Percentiles rank a stretch among this genome's conserved stretches.
Conservation (phyloP, 345 rosid species). For the Corchorus olitorius region DNA sequence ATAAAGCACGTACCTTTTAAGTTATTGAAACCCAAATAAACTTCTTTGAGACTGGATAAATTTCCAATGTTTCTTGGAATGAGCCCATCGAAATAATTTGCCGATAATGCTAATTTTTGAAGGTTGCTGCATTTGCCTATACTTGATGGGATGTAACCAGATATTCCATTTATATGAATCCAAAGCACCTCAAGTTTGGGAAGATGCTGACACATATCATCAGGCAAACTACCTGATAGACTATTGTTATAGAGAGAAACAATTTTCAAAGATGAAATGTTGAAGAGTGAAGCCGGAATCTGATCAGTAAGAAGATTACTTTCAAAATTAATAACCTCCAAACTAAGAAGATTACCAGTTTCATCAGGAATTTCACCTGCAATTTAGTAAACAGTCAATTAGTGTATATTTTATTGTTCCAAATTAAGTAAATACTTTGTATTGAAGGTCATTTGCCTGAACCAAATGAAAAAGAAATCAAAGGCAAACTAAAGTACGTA, state of each 20-base stretch:
- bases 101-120: neutral
- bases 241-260: neutral
- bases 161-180: neutral
- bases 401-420: no score
- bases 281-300: slow-evolving; percentile 13
- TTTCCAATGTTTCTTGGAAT: slow-evolving; percentile 7
- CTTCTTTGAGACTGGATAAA: neutral
- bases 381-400: no score
- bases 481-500: no score
- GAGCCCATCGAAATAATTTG: neutral
- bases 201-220: neutral
- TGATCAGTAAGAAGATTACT: neutral
- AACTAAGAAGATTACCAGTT: no score
- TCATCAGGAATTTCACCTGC: no score
- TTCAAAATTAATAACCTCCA: no score
- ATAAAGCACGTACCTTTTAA: neutral
- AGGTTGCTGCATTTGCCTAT: slow-evolving; percentile 11
- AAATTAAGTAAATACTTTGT: no score
- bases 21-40: neutral
- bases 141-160: neutral
- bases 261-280: neutral
- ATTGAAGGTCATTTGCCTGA: no score
- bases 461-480: no score
- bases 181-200: neutral
- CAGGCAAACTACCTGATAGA: neutral